Conservation (phyloP, 2,329 filamentous ascomycete species). For the Aurifilum marmelostoma region DNA sequence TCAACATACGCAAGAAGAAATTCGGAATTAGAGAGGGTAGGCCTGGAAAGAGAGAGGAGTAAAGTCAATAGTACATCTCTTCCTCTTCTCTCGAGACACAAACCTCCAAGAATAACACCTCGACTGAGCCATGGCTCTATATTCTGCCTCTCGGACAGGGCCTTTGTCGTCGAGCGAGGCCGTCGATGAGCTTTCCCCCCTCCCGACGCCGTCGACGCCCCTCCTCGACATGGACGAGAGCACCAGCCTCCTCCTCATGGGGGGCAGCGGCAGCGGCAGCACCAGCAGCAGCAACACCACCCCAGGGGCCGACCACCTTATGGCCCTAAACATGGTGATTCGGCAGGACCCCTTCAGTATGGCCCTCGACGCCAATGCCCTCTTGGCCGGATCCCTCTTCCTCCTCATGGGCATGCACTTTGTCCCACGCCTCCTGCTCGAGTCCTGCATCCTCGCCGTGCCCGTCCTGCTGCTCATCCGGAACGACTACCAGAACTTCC, state of each 20-base stretch:
- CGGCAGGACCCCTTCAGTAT: constrained; percentile 56
- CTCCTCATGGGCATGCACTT: constrained; percentile 58
- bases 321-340: constrained; percentile 46
- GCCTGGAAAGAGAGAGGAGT: background rate
- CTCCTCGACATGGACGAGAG: constrained; percentile 1
- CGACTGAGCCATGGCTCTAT: constrained; percentile 11
- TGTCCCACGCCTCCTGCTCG: constrained; percentile 50
- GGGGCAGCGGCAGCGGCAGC: background rate
- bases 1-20: background rate
- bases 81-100: background rate
- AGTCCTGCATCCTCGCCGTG: constrained; percentile 53
- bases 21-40: background rate
- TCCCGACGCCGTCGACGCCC: background rate
- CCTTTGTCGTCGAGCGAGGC: background rate
- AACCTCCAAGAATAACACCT: background rate
- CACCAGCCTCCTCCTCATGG: constrained; percentile 3
- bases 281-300: background rate
- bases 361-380: constrained; percentile 54
- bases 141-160: constrained; percentile 15
- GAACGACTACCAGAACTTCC: constrained; percentile 75
- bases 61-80: background rate
- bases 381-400: constrained; percentile 48
- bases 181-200: constrained; percentile 1
- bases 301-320: constrained; percentile 30
- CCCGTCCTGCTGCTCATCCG: constrained; percentile 58